Base-by-base conservation (phyloP, 768 basidiomycete genomes). In the Suillus luteus region DNA sequence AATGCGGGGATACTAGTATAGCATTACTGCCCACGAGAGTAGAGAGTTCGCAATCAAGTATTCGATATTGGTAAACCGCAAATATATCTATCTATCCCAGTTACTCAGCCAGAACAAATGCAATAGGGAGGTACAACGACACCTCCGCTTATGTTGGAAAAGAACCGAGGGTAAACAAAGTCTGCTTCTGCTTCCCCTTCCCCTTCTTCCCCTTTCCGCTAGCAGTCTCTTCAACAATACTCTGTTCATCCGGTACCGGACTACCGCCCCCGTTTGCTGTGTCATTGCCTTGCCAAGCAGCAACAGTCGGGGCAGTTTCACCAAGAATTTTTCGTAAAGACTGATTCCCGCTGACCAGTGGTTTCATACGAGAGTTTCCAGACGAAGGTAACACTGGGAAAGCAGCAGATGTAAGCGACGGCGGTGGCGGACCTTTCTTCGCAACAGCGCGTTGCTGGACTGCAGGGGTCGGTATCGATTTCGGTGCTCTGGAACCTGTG, bases 151-250 rank as follows among this genome's bases (percentile, higher is more conserved):
- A 75, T 40, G 75, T 51, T 48, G 83, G 83, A 68, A 83, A 83
- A 17, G 82, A 78, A 10, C 85, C 85, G 46, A 86, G 64, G 24
- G 81, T 93, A 69, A 94, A 95, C 67, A 95, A 74, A 10, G 86
- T 93, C 81, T 94, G 91, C 77, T 94, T 94, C 73, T 87, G 86
- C 75, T 93, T 93, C 1, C 86, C 87, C 71, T 93, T 95, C 0
- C 85, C 84, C 75, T 92, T 93, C 81, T 86, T 91, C 40, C 85
- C 85, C 68, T 85, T 89, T 0, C 66, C 72, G 22, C 59, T 64
- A 24, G 55, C 65, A 67, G 69, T 67, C 14, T 60, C 65, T 62
- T 61, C 66, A 19, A 35, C 22, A 27, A 19, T 58, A 14, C 51
- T 33, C n/a, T 55, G 59, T 35, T 64, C 68, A 11, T 65, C 68